Evolutionary conservation across 2,329 filamentous ascomycete genomes (phyloP).

Genomic region (Ophiostoma novo-ulmi): DNA sequence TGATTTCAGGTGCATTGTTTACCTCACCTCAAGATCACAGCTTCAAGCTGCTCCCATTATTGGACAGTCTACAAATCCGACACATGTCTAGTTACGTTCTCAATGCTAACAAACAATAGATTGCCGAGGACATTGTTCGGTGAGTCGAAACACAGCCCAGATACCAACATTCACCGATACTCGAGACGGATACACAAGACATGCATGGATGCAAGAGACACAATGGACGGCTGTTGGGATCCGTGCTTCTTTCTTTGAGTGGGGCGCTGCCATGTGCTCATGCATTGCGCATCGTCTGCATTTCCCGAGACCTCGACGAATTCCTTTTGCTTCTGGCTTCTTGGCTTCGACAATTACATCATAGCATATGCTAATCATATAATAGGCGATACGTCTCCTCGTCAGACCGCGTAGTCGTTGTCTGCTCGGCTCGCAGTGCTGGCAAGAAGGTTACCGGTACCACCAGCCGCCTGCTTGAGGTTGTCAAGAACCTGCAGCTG

Average conservation of each 20-base stretch:
- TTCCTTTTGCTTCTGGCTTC: not conserved
- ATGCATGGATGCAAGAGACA: not conserved
- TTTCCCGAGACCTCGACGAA: not conserved
- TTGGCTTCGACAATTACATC: not conserved
- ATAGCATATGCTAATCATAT: not conserved
- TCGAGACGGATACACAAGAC: not conserved
- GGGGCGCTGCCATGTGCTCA: not conserved
- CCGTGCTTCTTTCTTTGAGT: not conserved
- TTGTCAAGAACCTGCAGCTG: conserved; percentile 53
- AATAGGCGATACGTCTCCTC: conserved; percentile 25
- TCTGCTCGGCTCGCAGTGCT: conserved; percentile 91
- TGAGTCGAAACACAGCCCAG: conserved; percentile 19
- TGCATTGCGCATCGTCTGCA: not conserved
- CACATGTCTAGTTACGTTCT: not conserved
- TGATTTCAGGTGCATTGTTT: not conserved
- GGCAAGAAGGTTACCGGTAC: conserved; percentile 93
- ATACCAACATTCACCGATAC: not conserved
- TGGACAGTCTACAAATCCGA: conserved; percentile 32
- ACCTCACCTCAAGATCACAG: not conserved
- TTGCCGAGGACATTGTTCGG: conserved; percentile 29
- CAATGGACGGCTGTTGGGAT: not conserved
- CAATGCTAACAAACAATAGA: conserved; percentile 26
- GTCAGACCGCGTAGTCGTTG: conserved; percentile 75
- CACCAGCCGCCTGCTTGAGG: conserved; percentile 73
- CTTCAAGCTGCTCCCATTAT: not conserved